Evolutionary conservation across 2,329 filamentous ascomycete species (phyloP).

Genomic region (Zymoseptoria tritici): DNA sequence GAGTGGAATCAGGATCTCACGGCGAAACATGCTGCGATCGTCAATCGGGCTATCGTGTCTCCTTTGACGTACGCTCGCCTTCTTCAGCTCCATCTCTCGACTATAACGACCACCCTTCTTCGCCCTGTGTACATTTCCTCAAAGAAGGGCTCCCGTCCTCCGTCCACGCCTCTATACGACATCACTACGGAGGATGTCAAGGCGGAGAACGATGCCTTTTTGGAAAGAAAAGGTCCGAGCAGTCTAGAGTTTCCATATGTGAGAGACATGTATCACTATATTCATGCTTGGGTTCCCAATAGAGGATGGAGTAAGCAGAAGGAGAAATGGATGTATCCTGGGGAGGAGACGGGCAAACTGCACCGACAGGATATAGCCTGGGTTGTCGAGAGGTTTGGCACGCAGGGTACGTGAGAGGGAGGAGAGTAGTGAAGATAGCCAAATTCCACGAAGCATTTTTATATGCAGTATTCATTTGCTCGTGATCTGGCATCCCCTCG

Average conservation of each 20-base stretch:
- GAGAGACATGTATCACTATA: constrained; percentile 52
- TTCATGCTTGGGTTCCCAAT: constrained; percentile 52
- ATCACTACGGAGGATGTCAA: constrained; percentile 42
- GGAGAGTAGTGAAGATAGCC: background rate
- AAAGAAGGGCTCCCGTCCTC: constrained; percentile 10
- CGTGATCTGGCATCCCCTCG: background rate
- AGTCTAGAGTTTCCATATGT: constrained; percentile 48
- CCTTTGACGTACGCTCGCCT: constrained; percentile 46
- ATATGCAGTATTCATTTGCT: background rate
- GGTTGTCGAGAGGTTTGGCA: constrained; percentile 13
- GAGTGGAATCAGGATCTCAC: constrained; percentile 47
- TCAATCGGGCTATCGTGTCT: constrained; percentile 40
- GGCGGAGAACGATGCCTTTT: constrained; percentile 44
- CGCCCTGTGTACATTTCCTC: constrained; percentile 26
- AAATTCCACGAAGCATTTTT: background rate
- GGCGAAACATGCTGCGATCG: constrained; percentile 37
- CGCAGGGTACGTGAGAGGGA: background rate
- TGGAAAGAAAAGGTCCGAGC: constrained; percentile 45
- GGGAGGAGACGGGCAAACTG: constrained; percentile 22
- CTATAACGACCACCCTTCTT: constrained; percentile 39
- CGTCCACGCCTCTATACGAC: constrained; percentile 32
- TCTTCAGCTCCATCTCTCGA: constrained; percentile 43
- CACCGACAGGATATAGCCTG: constrained; percentile 37
- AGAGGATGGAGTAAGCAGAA: constrained; percentile 45
- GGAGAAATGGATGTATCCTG: constrained; percentile 44